Percentiles rank a stretch among this genome's conserved stretches.
Evolutionary conservation across 1,139 yeast species (phyloP).

Genomic region (Citeromyces hawaiiensis): DNA sequence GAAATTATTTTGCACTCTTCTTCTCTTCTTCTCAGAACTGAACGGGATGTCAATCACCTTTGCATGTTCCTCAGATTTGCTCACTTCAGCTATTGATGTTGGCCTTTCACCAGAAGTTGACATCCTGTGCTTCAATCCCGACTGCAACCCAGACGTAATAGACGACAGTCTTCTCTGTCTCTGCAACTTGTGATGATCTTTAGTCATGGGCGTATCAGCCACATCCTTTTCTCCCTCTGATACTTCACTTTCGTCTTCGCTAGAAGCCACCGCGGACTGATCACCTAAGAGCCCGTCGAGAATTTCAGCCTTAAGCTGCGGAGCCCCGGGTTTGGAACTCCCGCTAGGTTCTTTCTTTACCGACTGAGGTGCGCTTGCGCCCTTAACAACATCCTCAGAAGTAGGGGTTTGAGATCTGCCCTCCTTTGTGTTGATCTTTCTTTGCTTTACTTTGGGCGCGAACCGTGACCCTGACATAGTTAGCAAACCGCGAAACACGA

Average conservation of each 20-base stretch:
- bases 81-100: neutral
- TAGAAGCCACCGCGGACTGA: neutral
- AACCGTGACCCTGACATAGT: slow-evolving; percentile 5
- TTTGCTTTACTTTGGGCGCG: slow-evolving; percentile 5
- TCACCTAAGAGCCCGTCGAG: neutral
- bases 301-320: neutral
- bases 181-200: slow-evolving; percentile 4
- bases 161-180: slow-evolving; percentile 7
- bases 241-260: slow-evolving; percentile 2
- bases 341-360: neutral
- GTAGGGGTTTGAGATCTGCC: neutral
- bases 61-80: neutral
- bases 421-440: slow-evolving; percentile 2
- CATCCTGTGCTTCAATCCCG: neutral
- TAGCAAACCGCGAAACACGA: neutral
- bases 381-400: neutral
- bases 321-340: neutral
- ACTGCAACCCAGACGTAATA: slow-evolving; percentile 5
- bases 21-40: neutral
- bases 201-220: slow-evolving; percentile 2
- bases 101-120: neutral
- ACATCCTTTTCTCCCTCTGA: slow-evolving; percentile 1
- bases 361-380: neutral
- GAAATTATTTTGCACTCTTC: slow-evolving; percentile 4
- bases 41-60: slow-evolving; percentile 2